Percentiles rank a stretch among this genome's conserved stretches.
These are phyloP conservation scores for Gyrodon lividus DNA, from an alignment of 768 basidiomycete species.

Conservation along the genomic window DNA sequence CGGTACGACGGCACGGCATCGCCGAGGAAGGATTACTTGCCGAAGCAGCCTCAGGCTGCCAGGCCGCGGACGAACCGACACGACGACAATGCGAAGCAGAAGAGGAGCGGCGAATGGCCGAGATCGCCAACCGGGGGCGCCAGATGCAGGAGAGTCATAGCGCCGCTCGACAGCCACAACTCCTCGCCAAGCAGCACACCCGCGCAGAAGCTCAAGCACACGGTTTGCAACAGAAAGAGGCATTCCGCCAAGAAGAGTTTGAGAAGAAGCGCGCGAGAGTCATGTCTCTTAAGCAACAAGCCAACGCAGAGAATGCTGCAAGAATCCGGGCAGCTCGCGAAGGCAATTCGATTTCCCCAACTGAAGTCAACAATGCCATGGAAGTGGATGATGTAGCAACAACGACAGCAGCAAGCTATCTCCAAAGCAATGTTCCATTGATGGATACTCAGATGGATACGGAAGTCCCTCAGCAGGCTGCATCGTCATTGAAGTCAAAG, in stretches of 20 bases:
- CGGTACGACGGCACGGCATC: conserved; percentile 13
- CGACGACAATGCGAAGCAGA: conserved; percentile 7
- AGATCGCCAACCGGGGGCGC: background rate
- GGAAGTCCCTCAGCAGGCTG: background rate
- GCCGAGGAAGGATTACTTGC: conserved; percentile 19
- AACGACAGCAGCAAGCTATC: background rate
- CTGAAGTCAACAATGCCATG: background rate
- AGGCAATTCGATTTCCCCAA: background rate
- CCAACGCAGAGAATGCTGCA: conserved; percentile 26
- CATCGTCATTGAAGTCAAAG: conserved; percentile 1
- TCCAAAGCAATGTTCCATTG: background rate
- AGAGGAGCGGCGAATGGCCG: conserved; percentile 8
- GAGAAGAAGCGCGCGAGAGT: conserved; percentile 5
- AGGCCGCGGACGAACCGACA: conserved; percentile 3
- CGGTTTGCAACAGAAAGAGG: background rate
- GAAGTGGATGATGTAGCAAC: conserved; percentile 3
- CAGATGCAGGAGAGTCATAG: no score
- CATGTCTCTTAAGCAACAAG: conserved; percentile 25
- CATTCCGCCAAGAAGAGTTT: conserved; percentile 10
- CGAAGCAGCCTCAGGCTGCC: conserved; percentile 12
- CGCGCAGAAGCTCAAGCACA: conserved; percentile 7
- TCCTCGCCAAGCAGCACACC: conserved; percentile 9
- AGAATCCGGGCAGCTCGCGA: conserved; percentile 25
- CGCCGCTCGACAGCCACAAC: no score
- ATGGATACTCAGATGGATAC: background rate